These are phyloP conservation scores for Plasmodium vinckei DNA, from an alignment of 169 alveolate species.

Conservation along the genomic window DNA sequence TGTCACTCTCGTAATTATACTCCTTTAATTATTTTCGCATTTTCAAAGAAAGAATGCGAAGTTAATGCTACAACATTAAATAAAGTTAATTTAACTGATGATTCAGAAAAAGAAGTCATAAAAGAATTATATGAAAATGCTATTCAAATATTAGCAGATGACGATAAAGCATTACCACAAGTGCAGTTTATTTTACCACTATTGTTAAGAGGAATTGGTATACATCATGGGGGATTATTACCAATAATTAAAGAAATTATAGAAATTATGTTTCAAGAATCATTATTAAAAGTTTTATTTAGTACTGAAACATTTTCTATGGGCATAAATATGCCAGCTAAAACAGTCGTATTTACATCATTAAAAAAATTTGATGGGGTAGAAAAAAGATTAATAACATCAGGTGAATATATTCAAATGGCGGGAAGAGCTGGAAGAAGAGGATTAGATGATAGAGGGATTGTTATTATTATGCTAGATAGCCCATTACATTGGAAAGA, in stretches of 20 bases:
- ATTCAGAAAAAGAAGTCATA: conserved; percentile 92
- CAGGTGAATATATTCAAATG: conserved; percentile 97
- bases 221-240: conserved; percentile 98
- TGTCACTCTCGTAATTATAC: conserved; percentile 93
- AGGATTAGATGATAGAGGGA: conserved; percentile 98
- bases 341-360: conserved; percentile 97
- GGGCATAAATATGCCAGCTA: conserved; percentile 99
- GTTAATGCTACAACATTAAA: conserved; percentile 93
- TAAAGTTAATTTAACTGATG: conserved; percentile 85
- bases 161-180: conserved; percentile 95
- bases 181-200: conserved; percentile 93
- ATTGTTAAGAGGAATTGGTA: conserved; percentile 96
- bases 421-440: conserved; percentile 98
- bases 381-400: conserved; percentile 92
- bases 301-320: conserved; percentile 98
- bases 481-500: conserved; percentile 92
- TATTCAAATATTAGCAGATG: conserved; percentile 96
- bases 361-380: conserved; percentile 96
- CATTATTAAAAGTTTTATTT: conserved; percentile 94
- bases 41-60: conserved; percentile 98
- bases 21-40: conserved; percentile 97
- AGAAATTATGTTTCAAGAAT: conserved; percentile 97
- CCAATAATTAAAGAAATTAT: conserved; percentile 98
- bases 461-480: conserved; percentile 96
- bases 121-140: conserved; percentile 96